Base-by-base conservation (phyloP, 1,284 basidiomycete genomes). In the Sphagnurus paluster region DNA sequence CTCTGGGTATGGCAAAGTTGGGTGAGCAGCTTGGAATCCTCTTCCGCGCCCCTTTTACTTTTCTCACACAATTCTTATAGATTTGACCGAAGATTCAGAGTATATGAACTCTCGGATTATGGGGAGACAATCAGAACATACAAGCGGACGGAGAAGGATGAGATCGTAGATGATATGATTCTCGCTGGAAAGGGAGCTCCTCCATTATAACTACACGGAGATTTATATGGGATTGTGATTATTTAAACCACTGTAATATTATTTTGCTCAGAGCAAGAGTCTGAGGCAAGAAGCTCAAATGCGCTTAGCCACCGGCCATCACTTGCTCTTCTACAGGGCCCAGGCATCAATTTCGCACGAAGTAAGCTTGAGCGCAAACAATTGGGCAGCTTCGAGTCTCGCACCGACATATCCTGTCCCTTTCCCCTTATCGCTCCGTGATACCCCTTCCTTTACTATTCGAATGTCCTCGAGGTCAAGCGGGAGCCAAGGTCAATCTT, bases 111-210 rank as follows among this genome's bases (percentile, higher is more conserved):
- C 41, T 87, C 85, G 3, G 80, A 94, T 48, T 98, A 80, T 61
- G 95, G 94, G 19, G 92, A 96, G 72, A 90, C 80, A 3, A 90
- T 98, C 58, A 71, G 77, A 59, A 96, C 93, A 16, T 94, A 89
- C 68, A 96, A 97, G 67, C 79, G 87, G n/a, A 84, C 85, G 5
- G 88, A 92, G 60, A 72, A 80, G 40, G 84, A 85, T 33, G 78
- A 80, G 46, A 74, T 89, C 17, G 54, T 91, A 25, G 87, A 94
- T 59, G 68, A 77, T 52, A 74, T 84, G 69, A 60, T 79, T 13
- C 69, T 90, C 5, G 71, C 74, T 2, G 87, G 88, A 5, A 59
- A 54, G 25, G 72, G 70, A 23, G 75, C 79, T 20, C 59, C 73
- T 30, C 60, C 63, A n/a, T 48, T 62, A 38, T 58, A 19, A 50